Evolutionary conservation across 352 stramenopile species (phyloP).

Genomic region (Pythium myriotylum): DNA sequence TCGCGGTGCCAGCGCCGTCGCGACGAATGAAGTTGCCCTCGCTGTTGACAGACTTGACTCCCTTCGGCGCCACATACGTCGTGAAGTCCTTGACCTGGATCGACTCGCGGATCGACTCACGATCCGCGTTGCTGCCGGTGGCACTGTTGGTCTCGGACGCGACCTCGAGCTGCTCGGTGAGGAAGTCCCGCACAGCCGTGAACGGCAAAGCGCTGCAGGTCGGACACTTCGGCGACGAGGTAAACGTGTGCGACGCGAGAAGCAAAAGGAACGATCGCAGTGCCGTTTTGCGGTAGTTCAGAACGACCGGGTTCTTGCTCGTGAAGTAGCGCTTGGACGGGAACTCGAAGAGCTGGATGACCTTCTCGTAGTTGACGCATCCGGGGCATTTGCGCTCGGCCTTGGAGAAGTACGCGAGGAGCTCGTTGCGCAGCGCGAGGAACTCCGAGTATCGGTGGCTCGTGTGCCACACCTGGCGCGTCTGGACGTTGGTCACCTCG

Average conservation of each 20-base stretch:
- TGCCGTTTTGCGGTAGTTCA: slow-evolving; percentile 83
- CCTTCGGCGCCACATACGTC: slow-evolving; percentile 51
- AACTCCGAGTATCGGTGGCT: slow-evolving; percentile 84
- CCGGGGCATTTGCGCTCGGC: slow-evolving; percentile 76
- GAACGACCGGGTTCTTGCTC: slow-evolving; percentile 68
- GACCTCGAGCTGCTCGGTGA: slow-evolving; percentile 44
- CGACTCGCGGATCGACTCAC: slow-evolving; percentile 45
- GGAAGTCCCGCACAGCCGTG: slow-evolving; percentile 76
- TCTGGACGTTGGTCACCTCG: slow-evolving; percentile 65
- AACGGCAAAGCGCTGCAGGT: slow-evolving; percentile 78
- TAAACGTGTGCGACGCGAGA: slow-evolving; percentile 83
- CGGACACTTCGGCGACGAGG: slow-evolving; percentile 74
- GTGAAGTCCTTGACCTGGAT: slow-evolving; percentile 84
- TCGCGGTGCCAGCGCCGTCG: background rate
- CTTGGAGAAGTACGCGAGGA: slow-evolving; percentile 63
- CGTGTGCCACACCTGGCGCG: slow-evolving; percentile 71
- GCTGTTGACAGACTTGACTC: slow-evolving; percentile 57
- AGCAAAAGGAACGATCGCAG: slow-evolving; percentile 72
- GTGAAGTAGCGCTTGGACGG: slow-evolving; percentile 84
- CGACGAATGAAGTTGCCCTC: slow-evolving; percentile 58
- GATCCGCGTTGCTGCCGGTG: slow-evolving; percentile 24
- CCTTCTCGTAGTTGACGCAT: slow-evolving; percentile 84
- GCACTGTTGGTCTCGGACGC: slow-evolving; percentile 4
- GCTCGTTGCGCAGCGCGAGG: slow-evolving; percentile 63
- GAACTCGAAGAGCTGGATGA: slow-evolving; percentile 82